Evolutionary conservation across 768 basidiomycete species (phyloP).

Genomic region (Galerina marginata): DNA sequence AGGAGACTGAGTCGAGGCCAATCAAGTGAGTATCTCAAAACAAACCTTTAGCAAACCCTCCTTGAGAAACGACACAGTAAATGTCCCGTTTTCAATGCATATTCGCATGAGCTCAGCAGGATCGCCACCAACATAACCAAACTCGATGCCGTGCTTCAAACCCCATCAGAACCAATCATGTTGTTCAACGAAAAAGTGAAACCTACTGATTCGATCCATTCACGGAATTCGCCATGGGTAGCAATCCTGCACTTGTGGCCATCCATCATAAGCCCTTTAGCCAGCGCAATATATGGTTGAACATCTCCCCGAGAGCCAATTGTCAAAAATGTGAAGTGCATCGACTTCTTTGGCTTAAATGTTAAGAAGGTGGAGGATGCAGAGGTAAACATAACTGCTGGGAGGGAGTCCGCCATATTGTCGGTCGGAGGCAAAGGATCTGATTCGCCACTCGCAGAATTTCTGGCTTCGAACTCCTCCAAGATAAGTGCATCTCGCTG

Average conservation of each 20-base stretch:
- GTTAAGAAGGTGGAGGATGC: conserved; percentile 96
- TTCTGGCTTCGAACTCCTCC: conserved; percentile 78
- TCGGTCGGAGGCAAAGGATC: conserved; percentile 57
- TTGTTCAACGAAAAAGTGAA: conserved; percentile 7
- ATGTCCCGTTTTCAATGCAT: conserved; percentile 97
- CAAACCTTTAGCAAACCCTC: conserved; percentile 85
- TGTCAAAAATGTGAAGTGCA: conserved; percentile 93
- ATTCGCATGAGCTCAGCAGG: conserved; percentile 98
- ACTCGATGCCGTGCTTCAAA: conserved; percentile 91
- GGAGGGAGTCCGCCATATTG: conserved; percentile 69
- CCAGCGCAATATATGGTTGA: conserved; percentile 96
- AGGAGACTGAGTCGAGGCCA: neutral
- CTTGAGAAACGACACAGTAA: conserved; percentile 93
- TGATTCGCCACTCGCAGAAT: conserved; percentile 39
- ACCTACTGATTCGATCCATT: conserved; percentile 94
- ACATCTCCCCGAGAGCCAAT: conserved; percentile 98
- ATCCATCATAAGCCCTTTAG: conserved; percentile 88
- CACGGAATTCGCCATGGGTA: conserved; percentile 92
- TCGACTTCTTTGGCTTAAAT: conserved; percentile 86
- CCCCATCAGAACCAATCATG: neutral
- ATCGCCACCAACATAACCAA: conserved; percentile 92
- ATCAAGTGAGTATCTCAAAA: conserved; percentile 3
- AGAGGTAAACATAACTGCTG: conserved; percentile 96
- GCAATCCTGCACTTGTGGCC: conserved; percentile 92
- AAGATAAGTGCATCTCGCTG: conserved; percentile 78